Conservation (phyloP, 495 filamentous ascomycete genomes). For the Penicillium bialowiezense region DNA sequence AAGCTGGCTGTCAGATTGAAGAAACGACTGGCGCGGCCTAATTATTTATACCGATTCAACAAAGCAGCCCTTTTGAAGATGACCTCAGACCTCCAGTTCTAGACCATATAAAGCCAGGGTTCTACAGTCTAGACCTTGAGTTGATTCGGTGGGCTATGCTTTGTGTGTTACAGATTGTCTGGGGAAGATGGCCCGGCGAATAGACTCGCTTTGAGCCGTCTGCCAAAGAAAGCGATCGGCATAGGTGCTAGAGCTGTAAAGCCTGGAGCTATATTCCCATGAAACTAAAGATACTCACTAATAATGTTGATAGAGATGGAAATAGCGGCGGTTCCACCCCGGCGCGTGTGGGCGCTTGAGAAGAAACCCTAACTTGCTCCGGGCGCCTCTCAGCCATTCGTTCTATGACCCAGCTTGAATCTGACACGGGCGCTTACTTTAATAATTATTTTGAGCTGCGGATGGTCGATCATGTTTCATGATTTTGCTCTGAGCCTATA, state of each 20-base stretch:
- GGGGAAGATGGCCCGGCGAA: slow-evolving; percentile 8
- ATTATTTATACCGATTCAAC: slow-evolving; percentile 11
- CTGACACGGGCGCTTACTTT: slow-evolving; percentile 28
- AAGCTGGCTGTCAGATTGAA: slow-evolving; percentile 8
- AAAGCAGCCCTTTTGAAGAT: slow-evolving; percentile 10
- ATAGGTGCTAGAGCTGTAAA: slow-evolving; percentile 5
- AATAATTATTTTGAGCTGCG: not conserved
- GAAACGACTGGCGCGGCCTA: not conserved
- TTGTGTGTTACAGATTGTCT: slow-evolving; percentile 11
- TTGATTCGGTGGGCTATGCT: not conserved
- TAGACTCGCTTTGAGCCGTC: not conserved
- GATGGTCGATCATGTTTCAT: slow-evolving; percentile 24
- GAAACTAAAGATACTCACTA: not conserved
- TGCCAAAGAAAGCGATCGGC: not conserved
- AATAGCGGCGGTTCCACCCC: slow-evolving; percentile 19
- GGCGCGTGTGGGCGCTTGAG: slow-evolving; percentile 37
- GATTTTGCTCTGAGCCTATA: not conserved
- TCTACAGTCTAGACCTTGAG: slow-evolving; percentile 11
- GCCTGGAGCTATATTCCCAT: not conserved
- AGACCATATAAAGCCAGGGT: slow-evolving; percentile 20
- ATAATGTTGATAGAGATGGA: not conserved
- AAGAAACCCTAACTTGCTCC: slow-evolving; percentile 12
- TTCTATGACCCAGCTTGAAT: slow-evolving; percentile 13
- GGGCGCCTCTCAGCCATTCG: slow-evolving; percentile 30
- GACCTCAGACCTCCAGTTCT: slow-evolving; percentile 7